These are phyloP conservation scores for Hericium erinaceus DNA, from an alignment of 768 basidiomycete genomes.

Conservation along the genomic window DNA sequence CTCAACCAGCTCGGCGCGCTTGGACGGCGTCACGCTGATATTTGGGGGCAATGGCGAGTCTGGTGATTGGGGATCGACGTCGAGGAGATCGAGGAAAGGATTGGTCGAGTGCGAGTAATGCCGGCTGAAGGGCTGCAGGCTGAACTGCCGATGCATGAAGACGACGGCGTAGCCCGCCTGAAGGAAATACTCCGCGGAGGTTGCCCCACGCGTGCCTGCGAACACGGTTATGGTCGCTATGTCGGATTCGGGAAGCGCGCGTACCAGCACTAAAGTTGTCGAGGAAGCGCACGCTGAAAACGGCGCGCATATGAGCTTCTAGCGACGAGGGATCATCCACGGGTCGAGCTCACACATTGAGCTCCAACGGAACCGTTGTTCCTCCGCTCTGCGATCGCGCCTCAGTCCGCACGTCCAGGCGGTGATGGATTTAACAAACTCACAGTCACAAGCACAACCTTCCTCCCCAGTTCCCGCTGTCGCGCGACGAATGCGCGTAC, in stretches of 20 bases:
- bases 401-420: background rate
- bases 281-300: slow-evolving; percentile 85
- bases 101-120: slow-evolving; percentile 98
- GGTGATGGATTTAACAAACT: slow-evolving; percentile 21
- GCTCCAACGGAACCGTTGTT: slow-evolving; percentile 94
- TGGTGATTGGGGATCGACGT: slow-evolving; percentile 35
- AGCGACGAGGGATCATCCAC: slow-evolving; percentile 1
- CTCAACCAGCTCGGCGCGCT: slow-evolving; percentile 55
- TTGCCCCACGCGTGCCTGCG: slow-evolving; percentile 88
- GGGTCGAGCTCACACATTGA: slow-evolving; percentile 80
- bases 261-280: slow-evolving; percentile 97
- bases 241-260: slow-evolving; percentile 15
- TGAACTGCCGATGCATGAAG: slow-evolving; percentile 97
- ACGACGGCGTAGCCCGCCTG: slow-evolving; percentile 93
- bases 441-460: slow-evolving; percentile 92
- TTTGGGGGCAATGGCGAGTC: slow-evolving; percentile 21
- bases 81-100: slow-evolving; percentile 92
- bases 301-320: slow-evolving; percentile 14
- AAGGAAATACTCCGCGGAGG: slow-evolving; percentile 97
- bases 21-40: slow-evolving; percentile 59
- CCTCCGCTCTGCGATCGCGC: slow-evolving; percentile 72
- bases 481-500: slow-evolving; percentile 62
- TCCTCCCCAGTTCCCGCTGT: slow-evolving; percentile 55
- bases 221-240: background rate
- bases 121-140: slow-evolving; percentile 91